Conservation (phyloP, 1,139 yeast genomes). For the Debaryomyces fabryi region DNA sequence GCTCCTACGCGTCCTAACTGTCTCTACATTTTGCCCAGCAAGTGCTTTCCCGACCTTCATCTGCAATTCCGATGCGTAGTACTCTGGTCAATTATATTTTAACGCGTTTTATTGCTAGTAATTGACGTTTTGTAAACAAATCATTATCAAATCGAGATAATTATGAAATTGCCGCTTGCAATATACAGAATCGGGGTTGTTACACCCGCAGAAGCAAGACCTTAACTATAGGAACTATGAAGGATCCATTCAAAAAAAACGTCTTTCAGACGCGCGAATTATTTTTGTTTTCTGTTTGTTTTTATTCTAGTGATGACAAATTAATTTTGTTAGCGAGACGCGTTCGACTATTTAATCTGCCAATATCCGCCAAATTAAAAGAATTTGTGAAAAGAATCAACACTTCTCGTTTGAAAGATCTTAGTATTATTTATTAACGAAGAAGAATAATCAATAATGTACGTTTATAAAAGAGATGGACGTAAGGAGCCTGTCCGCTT, state of each 20-base stretch:
- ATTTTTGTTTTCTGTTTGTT: neutral
- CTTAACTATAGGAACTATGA: neutral
- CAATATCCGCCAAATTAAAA: constrained; percentile 3
- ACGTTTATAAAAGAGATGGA: constrained; percentile 68
- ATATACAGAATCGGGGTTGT: neutral
- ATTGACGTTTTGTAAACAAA: constrained; percentile 3
- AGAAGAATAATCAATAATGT: constrained; percentile 31
- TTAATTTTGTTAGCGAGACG: constrained; percentile 7
- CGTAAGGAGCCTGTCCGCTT: constrained; percentile 85
- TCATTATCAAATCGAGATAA: neutral
- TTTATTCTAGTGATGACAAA: constrained; percentile 5
- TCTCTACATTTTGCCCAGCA: neutral
- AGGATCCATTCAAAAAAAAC: neutral
- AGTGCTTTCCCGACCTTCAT: neutral
- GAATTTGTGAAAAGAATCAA: neutral
- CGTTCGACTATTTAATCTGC: constrained; percentile 12
- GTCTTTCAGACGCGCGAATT: neutral
- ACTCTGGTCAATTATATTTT: neutral
- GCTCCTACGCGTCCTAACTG: neutral
- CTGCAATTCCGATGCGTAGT: neutral
- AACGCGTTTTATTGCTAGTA: constrained; percentile 1
- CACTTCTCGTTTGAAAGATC: constrained; percentile 4
- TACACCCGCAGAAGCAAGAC: neutral
- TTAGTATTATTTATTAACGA: constrained; percentile 4
- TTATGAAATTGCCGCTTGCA: neutral